phyloP scores from a whole-genome alignment of 164 flowering plant species.

The Paratinospora sagittata region DNA sequence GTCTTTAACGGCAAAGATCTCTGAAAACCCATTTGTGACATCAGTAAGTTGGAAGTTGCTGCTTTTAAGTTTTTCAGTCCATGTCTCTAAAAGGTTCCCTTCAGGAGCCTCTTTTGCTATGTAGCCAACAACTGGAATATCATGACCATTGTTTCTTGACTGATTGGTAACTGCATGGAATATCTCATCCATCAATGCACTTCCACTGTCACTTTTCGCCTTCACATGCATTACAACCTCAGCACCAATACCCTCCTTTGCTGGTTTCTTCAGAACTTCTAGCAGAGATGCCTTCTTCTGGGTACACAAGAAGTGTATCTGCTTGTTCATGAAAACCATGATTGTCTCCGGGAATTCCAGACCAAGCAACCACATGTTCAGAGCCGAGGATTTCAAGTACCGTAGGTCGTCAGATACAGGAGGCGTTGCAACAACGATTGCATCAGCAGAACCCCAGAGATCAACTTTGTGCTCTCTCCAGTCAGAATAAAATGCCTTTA shows the following conservation, averaged over 20 bases:
- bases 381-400: constrained; percentile 68
- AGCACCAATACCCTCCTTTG: constrained; percentile 37
- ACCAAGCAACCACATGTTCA: constrained; percentile 72
- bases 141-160: constrained; percentile 23
- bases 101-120: constrained; percentile 66
- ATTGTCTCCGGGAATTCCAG: constrained; percentile 84
- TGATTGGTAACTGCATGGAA: constrained; percentile 28
- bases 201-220: constrained; percentile 59
- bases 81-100: constrained; percentile 63
- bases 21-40: constrained; percentile 58
- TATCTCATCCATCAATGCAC: constrained; percentile 37
- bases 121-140: constrained; percentile 47
- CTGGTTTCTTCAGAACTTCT: constrained; percentile 42
- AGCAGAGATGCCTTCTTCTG: constrained; percentile 70
- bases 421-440: constrained; percentile 59
- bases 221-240: constrained; percentile 69
- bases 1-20: constrained; percentile 71
- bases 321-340: constrained; percentile 57
- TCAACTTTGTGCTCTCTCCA: constrained; percentile 45
- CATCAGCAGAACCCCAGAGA: constrained; percentile 55
- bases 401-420: constrained; percentile 71
- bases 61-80: constrained; percentile 52
- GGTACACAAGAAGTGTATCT: constrained; percentile 67
- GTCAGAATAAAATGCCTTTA: constrained; percentile 47
- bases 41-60: constrained; percentile 41